These are phyloP conservation scores for Aspergillaceae sp. DNA, from an alignment of 2,329 filamentous ascomycete species.

Conservation along the genomic window DNA sequence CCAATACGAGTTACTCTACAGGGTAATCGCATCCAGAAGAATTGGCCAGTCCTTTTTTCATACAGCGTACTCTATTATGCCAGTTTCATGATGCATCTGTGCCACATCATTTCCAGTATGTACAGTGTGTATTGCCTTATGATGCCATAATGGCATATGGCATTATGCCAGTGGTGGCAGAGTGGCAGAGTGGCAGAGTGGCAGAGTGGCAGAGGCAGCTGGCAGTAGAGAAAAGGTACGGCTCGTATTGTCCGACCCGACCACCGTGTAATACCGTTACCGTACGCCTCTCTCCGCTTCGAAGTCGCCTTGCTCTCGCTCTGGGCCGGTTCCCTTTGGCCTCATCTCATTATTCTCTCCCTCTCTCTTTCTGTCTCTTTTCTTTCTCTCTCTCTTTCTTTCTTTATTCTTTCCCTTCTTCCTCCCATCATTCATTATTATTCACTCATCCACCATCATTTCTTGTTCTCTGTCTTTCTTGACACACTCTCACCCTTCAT, in stretches of 20 bases:
- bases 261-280: neutral
- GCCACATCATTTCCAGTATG: too few relatives aligned
- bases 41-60: too few relatives aligned
- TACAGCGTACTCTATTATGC: too few relatives aligned
- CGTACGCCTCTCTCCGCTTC: conserved; percentile 9
- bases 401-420: conserved; percentile 5
- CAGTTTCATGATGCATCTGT: too few relatives aligned
- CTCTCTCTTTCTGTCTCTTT: conserved; percentile 11
- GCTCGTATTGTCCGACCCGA: neutral
- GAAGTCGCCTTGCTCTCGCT: conserved; percentile 13
- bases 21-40: too few relatives aligned
- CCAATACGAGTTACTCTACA: too few relatives aligned
- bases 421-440: conserved; percentile 12
- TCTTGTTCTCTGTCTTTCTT: conserved; percentile 10
- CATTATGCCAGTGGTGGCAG: too few relatives aligned
- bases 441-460: conserved; percentile 14
- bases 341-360: conserved; percentile 10
- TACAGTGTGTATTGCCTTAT: too few relatives aligned
- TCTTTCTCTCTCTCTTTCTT: conserved; percentile 5
- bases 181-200: too few relatives aligned
- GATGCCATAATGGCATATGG: too few relatives aligned
- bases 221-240: too few relatives aligned
- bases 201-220: too few relatives aligned
- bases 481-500: conserved; percentile 7
- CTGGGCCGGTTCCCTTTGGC: conserved; percentile 14